These are phyloP conservation scores for Myxozyma lipomycoides DNA, from an alignment of 805 yeast species.

Conservation along the genomic window DNA sequence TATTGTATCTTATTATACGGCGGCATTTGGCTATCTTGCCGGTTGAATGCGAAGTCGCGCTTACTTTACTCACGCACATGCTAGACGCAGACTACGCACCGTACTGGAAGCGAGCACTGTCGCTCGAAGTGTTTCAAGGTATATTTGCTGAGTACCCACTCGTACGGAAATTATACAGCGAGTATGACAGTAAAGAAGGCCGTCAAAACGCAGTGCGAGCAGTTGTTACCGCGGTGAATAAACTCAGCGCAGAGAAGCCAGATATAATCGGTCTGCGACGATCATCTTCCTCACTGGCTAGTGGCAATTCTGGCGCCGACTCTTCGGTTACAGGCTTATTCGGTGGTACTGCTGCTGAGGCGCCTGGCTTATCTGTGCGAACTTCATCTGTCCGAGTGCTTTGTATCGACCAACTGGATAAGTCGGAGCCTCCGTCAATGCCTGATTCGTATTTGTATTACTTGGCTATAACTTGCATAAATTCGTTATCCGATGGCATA, in stretches of 20 bases:
- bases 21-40: slow-evolving; percentile 60
- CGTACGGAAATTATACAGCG: slow-evolving; percentile 51
- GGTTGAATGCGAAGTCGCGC: slow-evolving; percentile 75
- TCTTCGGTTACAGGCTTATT: slow-evolving; percentile 19
- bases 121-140: slow-evolving; percentile 66
- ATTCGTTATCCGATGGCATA: slow-evolving; percentile 63
- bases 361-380: slow-evolving; percentile 17
- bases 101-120: slow-evolving; percentile 68
- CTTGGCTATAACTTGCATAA: slow-evolving; percentile 53
- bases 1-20: slow-evolving; percentile 58
- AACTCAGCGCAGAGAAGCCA: slow-evolving; percentile 39
- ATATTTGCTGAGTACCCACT: slow-evolving; percentile 55
- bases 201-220: slow-evolving; percentile 60
- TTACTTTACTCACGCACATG: slow-evolving; percentile 71
- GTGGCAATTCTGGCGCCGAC: slow-evolving; percentile 1
- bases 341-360: slow-evolving; percentile 13
- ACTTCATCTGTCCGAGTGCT: slow-evolving; percentile 38
- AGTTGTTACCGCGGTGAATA: slow-evolving; percentile 45
- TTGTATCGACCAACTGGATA: slow-evolving; percentile 74
- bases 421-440: slow-evolving; percentile 65
- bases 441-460: slow-evolving; percentile 61
- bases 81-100: slow-evolving; percentile 56
- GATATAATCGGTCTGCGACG: slow-evolving; percentile 35
- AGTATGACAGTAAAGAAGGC: slow-evolving; percentile 57
- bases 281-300: slow-evolving; percentile 10